Evolutionary conservation across 176 grass and related monocot genomes (phyloP).

Genomic region (Raddia guianensis): DNA sequence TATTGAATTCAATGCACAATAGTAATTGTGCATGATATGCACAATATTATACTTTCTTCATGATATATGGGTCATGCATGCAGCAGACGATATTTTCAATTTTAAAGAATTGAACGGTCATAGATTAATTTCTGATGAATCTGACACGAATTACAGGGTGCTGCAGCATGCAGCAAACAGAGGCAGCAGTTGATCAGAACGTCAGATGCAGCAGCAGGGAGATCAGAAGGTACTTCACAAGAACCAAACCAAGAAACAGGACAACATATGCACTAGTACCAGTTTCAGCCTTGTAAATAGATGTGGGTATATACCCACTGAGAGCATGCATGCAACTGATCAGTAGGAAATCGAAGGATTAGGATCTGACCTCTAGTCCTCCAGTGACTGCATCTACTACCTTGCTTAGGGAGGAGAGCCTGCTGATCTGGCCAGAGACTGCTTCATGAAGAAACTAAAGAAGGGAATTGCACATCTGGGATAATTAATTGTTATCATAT

Average conservation of each 20-base stretch:
- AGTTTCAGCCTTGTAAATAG: conserved; percentile 10
- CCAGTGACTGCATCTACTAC: conserved; percentile 29
- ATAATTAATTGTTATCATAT: conserved; percentile 37
- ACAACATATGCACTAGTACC: neutral
- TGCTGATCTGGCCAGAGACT: conserved; percentile 10
- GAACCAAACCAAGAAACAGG: conserved; percentile 42
- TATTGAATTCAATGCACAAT: neutral
- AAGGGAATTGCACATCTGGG: neutral
- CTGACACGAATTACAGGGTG: conserved; percentile 32
- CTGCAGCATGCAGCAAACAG: conserved; percentile 32
- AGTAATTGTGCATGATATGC: neutral
- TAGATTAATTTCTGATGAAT: conserved; percentile 35
- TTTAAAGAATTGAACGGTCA: conserved; percentile 20
- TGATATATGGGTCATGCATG: neutral
- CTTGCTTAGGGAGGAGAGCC: conserved; percentile 46
- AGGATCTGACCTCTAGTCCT: conserved; percentile 41
- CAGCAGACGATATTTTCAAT: neutral
- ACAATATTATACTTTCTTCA: neutral
- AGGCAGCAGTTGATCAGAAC: conserved; percentile 34
- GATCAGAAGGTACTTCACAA: conserved; percentile 40
- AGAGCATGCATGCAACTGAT: conserved; percentile 27
- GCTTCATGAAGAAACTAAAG: conserved; percentile 33
- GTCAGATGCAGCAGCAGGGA: conserved; percentile 39
- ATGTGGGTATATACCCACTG: conserved; percentile 26
- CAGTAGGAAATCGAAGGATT: conserved; percentile 27